Base-by-base conservation (phyloP, 2,329 filamentous ascomycete genomes). In the Beauveria sp. region DNA sequence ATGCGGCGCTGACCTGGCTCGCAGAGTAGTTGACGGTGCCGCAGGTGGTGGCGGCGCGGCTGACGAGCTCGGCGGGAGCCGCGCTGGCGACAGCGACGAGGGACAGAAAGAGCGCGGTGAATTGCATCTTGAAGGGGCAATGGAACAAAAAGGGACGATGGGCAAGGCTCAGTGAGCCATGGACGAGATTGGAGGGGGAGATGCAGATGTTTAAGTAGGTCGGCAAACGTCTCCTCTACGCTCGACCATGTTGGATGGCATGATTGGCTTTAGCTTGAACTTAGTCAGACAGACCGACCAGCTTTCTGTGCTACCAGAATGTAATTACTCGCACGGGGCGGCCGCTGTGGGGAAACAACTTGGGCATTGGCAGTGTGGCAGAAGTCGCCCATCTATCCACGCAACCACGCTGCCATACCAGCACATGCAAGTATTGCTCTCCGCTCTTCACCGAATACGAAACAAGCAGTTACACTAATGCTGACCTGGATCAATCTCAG, bases 1-100 rank as follows among this genome's bases (percentile, higher is more conserved):
- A 70, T 44, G 85, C 84, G 10, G 76, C 71, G 64, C 71, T 73
- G 54, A 85, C 77, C 62, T 80, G 75, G 55, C 70, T 70, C 51
- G 76, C 73, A 55, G 74, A 77, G 75, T 87, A 87, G 70, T 73
- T 78, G 51, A 70, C 76, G 57, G 71, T 76, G 60, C 84, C 83
- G 70, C 85, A 87, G 54, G 77, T 78, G 28, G 61, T 63, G 46
- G 80, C 75, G 71, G 73, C 72, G 67, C 80, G 76, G 68, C 50
- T 22, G 34, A 60, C 41, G 30, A 62, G 61, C 61, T 63, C 58
- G 34, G 62, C 46, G 40, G 61, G 40, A 7, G 56, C 59, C 12
- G 63, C 63, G 26, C 61, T 52, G 47, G 56, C 64, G 26, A 64
- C 18, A 37, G 59, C 55, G 47, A 63, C 28, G 44, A 66, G 64